Conservation (phyloP, 805 yeast genomes). For the Saturnispora silvae region DNA sequence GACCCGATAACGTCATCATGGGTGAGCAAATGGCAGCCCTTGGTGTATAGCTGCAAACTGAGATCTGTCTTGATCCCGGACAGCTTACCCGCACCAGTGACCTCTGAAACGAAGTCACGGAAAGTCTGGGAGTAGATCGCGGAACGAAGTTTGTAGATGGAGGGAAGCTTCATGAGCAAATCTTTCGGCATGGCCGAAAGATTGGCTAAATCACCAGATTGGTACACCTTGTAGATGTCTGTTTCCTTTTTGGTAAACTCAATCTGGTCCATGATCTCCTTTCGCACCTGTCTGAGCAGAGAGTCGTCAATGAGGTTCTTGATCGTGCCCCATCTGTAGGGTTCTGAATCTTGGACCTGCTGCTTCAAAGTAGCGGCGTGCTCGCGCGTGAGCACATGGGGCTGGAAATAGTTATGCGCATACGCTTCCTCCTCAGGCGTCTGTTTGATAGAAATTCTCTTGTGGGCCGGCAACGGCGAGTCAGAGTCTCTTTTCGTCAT, state of each 20-base stretch:
- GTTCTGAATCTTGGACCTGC: conserved; percentile 47
- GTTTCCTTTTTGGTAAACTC: conserved; percentile 94
- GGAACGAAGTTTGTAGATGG: conserved; percentile 66
- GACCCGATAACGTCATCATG: conserved; percentile 98
- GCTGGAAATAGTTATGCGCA: conserved; percentile 24
- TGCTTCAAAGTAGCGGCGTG: conserved; percentile 31
- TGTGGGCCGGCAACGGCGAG: conserved; percentile 1
- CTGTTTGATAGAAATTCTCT: conserved; percentile 22
- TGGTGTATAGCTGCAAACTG: conserved; percentile 82
- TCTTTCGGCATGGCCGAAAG: conserved; percentile 72
- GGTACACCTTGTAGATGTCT: conserved; percentile 87
- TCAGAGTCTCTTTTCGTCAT: background rate
- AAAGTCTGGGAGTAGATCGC: conserved; percentile 83
- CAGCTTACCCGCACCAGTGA: conserved; percentile 80
- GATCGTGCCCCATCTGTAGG: conserved; percentile 88
- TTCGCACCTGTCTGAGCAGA: conserved; percentile 66
- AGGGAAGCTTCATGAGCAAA: conserved; percentile 64
- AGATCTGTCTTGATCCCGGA: conserved; percentile 90
- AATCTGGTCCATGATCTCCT: conserved; percentile 72
- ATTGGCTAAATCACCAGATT: conserved; percentile 86
- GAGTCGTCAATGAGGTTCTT: conserved; percentile 63
- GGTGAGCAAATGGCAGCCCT: conserved; percentile 86
- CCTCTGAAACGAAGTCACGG: conserved; percentile 62
- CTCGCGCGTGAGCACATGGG: conserved; percentile 26
- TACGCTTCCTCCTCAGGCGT: conserved; percentile 25